Evolutionary conservation across 2,329 filamentous ascomycete species (phyloP).

Genomic region (Colletotrichum tamarilloi): DNA sequence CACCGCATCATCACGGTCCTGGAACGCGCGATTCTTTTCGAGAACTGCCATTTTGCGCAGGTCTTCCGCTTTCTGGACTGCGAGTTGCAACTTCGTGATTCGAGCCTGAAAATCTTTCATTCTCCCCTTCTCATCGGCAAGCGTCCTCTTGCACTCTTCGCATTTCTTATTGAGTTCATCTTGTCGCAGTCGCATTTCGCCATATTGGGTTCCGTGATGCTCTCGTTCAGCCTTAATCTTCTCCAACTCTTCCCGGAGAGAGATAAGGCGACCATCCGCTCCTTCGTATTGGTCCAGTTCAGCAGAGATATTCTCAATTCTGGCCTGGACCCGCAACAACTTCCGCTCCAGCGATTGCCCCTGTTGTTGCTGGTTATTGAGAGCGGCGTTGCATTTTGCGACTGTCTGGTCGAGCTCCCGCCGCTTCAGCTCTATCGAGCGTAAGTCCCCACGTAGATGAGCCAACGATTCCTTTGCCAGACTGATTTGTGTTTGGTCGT

Average conservation of each 20-base stretch:
- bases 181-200: conserved; percentile 61
- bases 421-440: conserved; percentile 60
- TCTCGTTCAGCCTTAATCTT: conserved; percentile 58
- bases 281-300: conserved; percentile 75
- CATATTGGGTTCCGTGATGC: conserved; percentile 66
- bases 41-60: conserved; percentile 64
- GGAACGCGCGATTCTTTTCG: conserved; percentile 71
- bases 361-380: conserved; percentile 55
- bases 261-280: conserved; percentile 73
- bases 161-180: conserved; percentile 56
- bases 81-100: conserved; percentile 66
- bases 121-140: conserved; percentile 50
- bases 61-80: conserved; percentile 59
- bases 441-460: conserved; percentile 66
- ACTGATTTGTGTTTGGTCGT: conserved; percentile 74
- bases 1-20: conserved; percentile 60
- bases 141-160: conserved; percentile 51
- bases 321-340: conserved; percentile 70
- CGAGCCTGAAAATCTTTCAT: conserved; percentile 43
- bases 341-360: conserved; percentile 59
- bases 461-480: conserved; percentile 61
- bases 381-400: conserved; percentile 58
- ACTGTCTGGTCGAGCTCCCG: conserved; percentile 59
- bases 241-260: conserved; percentile 67
- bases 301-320: conserved; percentile 62